Base-by-base conservation (phyloP, 2,329 filamentous ascomycete genomes). In the Tolypocladium cylindrosporum region DNA sequence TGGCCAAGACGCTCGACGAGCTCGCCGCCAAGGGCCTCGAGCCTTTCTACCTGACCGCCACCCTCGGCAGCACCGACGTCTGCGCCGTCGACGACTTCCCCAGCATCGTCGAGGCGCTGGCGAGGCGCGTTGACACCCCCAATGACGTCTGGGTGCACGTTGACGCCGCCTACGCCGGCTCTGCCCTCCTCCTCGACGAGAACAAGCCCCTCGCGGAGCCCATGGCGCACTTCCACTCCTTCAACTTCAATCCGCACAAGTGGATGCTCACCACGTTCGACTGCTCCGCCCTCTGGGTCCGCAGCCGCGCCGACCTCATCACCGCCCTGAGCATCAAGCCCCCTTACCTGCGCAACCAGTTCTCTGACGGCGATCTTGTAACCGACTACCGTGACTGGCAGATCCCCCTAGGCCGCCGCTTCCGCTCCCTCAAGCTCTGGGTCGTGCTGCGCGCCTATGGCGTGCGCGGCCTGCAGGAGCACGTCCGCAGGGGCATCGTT, bases 341-440 rank as follows among this genome's bases (percentile, higher is more conserved):
- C 0, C 81, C 87, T 5, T 97, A 96, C 75, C 83, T 97, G 36
- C 74, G 86, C 62, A 97, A 97, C 73, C 77, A 84, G 4, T 91
- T 87, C 75, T 89, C 88, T 4, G 90, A 94, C 65, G 83, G 81
- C 42, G 91, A 91, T 0, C 80, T 93, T 2, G 93, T 97, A 1
- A 96, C 91, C 31, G 93, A 97, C 73, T 97, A 96, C 77, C 85
- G 93, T 53, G 92, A 97, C 78, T 97, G 93, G 93, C 91, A 96
- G 75, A 95, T 97, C 66, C 91, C 93, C 0, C 85, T 97, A 0
- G 93, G 93, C 10, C 81, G 93, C 3, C 81, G 93, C 19, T 97
- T 97, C 80, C 83, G 93, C 60, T 85, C 88, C 3, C 75, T 97
- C 59, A 97, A 97, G 77, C 86, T 96, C 62, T 97, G 93, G 93